Evolutionary conservation across 2,329 filamentous ascomycete genomes (phyloP), one percentile per base, ranked within the genome.

Genomic region (Raffaelea albimanens): DNA sequence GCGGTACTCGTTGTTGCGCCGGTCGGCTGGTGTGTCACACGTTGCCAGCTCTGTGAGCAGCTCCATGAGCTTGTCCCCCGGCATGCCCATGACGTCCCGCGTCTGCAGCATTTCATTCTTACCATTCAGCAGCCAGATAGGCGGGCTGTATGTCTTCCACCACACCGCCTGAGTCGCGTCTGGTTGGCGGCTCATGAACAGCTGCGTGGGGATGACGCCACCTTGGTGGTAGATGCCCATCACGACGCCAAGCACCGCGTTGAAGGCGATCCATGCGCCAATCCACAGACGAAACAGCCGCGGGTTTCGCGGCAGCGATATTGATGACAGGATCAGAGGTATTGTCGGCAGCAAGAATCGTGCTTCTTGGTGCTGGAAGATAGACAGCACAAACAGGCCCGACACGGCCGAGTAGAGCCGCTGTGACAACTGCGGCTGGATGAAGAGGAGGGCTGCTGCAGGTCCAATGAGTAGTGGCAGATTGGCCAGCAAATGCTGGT

Each of bases 81-180:
- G 70, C 65, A 86, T 75, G 4, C 85, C 83, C 80, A 88, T 89
- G 19, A 89, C 69, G 58, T 90, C 86, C 50, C 73, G 71, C 1
- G 85, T 90, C 25, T 67, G 72, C n/a, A 89, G 65, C 10, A 85
- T 73, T 55, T 82, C 76, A 54, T 85, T 88, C 63, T 85, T 85
- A 46, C 83, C 82, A 54, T 88, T 83, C 7, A 90, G 69, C 19
- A 91, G 72, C 85, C 86, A 91, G 33, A 84, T 82, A 0, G 86
- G 86, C 18, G 86, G 86, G 60, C 82, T 85, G 60, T 90, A 90
- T 1, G 86, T 90, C 62, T 89, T 90, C 86, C 86, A 91, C 86
- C 86, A 91, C 44, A 86, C 72, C 3, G 82, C 83, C 31, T 83
- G 73, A 2, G 80, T 81, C 9, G 84, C 79, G 53, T 84, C 82